Percentiles rank a stretch among this genome's conserved stretches.
These are phyloP conservation scores for Malassezia globosa DNA, from an alignment of 1,284 basidiomycete genomes.

Conservation along the genomic window DNA sequence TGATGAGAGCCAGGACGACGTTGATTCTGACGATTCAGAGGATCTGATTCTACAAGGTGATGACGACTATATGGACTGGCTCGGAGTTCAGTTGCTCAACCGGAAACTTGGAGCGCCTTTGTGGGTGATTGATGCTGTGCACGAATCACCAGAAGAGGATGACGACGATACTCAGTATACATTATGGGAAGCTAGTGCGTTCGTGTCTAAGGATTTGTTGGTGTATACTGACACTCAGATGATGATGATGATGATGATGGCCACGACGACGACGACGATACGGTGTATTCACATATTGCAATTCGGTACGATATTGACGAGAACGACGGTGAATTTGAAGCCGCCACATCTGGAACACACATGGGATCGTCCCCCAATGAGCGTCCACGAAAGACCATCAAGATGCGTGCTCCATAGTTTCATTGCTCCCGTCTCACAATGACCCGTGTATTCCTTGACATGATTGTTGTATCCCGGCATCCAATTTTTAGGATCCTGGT, in stretches of 20 bases:
- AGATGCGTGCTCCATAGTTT: not conserved
- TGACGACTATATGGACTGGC: conserved; percentile 30
- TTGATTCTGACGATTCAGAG: conserved; percentile 26
- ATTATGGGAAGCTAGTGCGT: conserved; percentile 14
- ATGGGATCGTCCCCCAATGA: conserved; percentile 8
- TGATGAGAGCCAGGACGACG: conserved; percentile 17
- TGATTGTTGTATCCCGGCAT: too few relatives aligned
- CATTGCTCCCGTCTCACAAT: too few relatives aligned
- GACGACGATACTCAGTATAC: conserved; percentile 3
- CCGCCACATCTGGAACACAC: not conserved
- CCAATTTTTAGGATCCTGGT: too few relatives aligned
- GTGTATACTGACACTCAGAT: conserved; percentile 6
- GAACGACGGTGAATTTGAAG: not conserved
- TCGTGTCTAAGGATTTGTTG: not conserved
- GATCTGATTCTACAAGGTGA: conserved; percentile 20
- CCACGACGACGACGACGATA: not conserved
- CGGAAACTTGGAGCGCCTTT: conserved; percentile 19
- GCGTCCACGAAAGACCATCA: conserved; percentile 4
- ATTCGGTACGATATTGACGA: not conserved
- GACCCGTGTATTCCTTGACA: too few relatives aligned
- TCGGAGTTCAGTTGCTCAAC: conserved; percentile 24
- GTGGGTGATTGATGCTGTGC: conserved; percentile 25
- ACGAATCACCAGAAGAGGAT: not conserved
- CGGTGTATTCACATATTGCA: not conserved
- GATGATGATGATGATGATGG: not conserved